Percentiles rank a stretch among this genome's conserved stretches.
Conservation (phyloP, 1,139 yeast species). For the Kodamaea arcana region DNA sequence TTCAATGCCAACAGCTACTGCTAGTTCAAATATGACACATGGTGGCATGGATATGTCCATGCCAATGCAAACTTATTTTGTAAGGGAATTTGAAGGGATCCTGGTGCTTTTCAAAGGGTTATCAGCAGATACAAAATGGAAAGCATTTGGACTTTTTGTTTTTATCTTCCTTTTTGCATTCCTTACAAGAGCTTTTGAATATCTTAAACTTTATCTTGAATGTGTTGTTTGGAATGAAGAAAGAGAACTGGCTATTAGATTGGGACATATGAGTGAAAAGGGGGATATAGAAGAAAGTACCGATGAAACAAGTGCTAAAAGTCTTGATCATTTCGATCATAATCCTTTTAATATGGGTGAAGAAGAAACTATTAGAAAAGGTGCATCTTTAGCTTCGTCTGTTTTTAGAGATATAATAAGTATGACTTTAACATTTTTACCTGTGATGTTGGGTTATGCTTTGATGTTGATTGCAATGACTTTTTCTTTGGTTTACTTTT, state of each 20-base stretch:
- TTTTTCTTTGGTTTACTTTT: slow-evolving; percentile 59
- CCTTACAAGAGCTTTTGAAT: slow-evolving; percentile 54
- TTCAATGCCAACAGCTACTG: slow-evolving; percentile 4
- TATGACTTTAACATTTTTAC: slow-evolving; percentile 49
- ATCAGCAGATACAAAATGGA: slow-evolving; percentile 49
- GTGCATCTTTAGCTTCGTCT: slow-evolving; percentile 1
- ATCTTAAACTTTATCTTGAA: slow-evolving; percentile 59
- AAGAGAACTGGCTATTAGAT: background rate
- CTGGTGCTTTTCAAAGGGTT: slow-evolving; percentile 60
- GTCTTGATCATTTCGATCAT: slow-evolving; percentile 1
- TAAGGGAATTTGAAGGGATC: slow-evolving; percentile 44
- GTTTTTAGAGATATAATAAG: slow-evolving; percentile 48
- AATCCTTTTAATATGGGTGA: slow-evolving; percentile 1
- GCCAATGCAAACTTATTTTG: slow-evolving; percentile 57
- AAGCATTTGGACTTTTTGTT: slow-evolving; percentile 70
- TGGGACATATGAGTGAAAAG: slow-evolving; percentile 1
- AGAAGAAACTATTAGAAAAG: background rate
- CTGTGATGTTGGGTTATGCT: slow-evolving; percentile 64
- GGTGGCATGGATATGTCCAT: slow-evolving; percentile 20
- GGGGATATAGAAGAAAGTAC: slow-evolving; percentile 1
- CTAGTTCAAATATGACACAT: slow-evolving; percentile 6
- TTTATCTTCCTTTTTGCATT: slow-evolving; percentile 56
- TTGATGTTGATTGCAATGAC: slow-evolving; percentile 80
- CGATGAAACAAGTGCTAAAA: background rate
- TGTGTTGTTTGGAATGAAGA: slow-evolving; percentile 50